Evolutionary conservation across 345 rosid genomes (phyloP).

Genomic region (Eucalyptus tenuipes): DNA sequence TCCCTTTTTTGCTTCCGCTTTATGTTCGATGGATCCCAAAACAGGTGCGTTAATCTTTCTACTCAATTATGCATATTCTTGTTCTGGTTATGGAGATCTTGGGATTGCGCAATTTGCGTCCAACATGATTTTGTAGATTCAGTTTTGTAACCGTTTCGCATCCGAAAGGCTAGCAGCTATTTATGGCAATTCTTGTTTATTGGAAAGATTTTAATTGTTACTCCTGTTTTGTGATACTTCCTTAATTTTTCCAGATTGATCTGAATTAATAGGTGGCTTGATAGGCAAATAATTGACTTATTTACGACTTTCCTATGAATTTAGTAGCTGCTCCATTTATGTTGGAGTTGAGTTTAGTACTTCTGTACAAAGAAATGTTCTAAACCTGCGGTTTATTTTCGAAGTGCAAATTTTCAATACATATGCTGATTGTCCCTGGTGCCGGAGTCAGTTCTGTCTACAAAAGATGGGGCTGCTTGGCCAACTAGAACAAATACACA

Average conservation of each 20-base stretch:
- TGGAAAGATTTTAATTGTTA: background rate
- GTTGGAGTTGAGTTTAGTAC: background rate
- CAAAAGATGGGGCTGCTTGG: background rate
- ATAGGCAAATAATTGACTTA: background rate
- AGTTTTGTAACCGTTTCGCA: background rate
- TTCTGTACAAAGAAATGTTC: background rate
- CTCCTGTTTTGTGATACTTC: background rate
- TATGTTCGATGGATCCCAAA: no score
- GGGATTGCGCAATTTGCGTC: no score
- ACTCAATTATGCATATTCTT: no score
- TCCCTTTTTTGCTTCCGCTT: no score
- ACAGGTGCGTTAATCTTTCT: no score
- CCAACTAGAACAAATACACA: background rate
- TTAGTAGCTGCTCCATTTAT: background rate
- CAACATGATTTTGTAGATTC: background rate
- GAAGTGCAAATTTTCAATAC: background rate
- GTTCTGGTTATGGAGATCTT: no score
- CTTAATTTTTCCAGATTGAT: background rate
- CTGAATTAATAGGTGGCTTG: background rate
- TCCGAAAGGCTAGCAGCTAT: background rate
- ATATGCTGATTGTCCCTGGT: background rate
- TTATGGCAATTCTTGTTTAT: background rate
- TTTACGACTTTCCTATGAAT: background rate
- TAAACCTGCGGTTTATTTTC: background rate
- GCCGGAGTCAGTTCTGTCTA: background rate